Evolutionary conservation across 805 yeast genomes (phyloP), one percentile per base, ranked within the genome.

Genomic region (Yamadazyma akitaensis): DNA sequence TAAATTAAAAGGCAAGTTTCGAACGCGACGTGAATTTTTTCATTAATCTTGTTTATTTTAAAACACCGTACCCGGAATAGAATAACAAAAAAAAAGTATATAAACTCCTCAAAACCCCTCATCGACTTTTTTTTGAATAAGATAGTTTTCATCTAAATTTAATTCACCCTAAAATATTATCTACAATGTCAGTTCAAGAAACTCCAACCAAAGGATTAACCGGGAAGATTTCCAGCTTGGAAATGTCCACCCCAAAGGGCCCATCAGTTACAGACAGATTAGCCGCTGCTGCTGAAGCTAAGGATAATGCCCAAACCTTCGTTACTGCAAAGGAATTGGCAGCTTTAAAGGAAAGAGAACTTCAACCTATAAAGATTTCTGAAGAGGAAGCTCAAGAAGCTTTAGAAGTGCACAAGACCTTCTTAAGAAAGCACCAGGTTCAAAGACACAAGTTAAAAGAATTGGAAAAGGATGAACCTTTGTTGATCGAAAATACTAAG

Each of bases 381-480:
- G 53, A 58, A 38, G 43, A 42, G 40, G 55, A 54, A 44, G 56
- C 50, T 17, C 59, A 54, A 26, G 62, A 64, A 45, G 24, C 44
- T 24, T 14, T 40, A 6, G 67, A 65, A 24, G 68, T 62, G 30
- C 94, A 86, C 66, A 57, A 70, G 50, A 65, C 70, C 40, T 86
- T 85, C 67, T 72, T 85, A 60, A 64, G 65, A 32, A 68, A 73
- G 51, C 92, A 85, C 69, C 77, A 72, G 56, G 81, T 77, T 26
- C 90, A 86, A 65, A 84, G 95, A 72, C 87, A 82, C 59, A 51
- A 76, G 53, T 73, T 92, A 62, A 84, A 84, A 73, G 88, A 73
- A 51, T 58, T 80, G 59, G 97, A 92, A 75, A 80, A 80, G 67
- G 86, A 87, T 47, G 99, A 92, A 77, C 98, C 98, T 1, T 70